Conservation (phyloP, 352 stramenopile species). For the Phytopythium cucurbitacearum region DNA sequence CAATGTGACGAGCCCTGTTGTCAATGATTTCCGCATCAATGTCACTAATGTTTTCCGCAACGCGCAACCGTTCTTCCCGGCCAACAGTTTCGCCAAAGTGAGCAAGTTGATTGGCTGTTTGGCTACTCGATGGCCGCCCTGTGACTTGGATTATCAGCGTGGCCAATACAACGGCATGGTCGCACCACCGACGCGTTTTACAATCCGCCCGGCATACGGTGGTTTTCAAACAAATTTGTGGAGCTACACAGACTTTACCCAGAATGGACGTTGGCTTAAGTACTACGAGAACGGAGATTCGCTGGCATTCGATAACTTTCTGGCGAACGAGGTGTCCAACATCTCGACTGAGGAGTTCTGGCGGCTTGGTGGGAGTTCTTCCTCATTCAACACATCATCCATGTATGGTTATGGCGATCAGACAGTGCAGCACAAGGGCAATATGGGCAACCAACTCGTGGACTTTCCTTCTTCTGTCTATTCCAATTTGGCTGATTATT, state of each 20-base stretch:
- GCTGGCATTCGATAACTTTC: slow-evolving; percentile 6
- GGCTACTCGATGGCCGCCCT: slow-evolving; percentile 7
- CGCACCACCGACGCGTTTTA: slow-evolving; percentile 1
- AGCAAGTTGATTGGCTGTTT: slow-evolving; percentile 27
- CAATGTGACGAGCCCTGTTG: not conserved
- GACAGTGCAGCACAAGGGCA: not conserved
- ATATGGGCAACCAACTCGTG: not conserved
- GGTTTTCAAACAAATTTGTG: slow-evolving; percentile 4
- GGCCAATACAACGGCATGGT: not conserved
- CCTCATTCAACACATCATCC: slow-evolving; percentile 4
- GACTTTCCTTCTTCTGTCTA: not conserved
- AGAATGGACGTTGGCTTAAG: not conserved
- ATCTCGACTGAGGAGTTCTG: slow-evolving; percentile 2
- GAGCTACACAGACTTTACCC: not conserved
- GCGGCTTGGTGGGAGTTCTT: slow-evolving; percentile 6
- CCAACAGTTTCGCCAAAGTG: slow-evolving; percentile 19
- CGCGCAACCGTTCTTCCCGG: slow-evolving; percentile 24
- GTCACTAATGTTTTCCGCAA: slow-evolving; percentile 11
- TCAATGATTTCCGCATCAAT: slow-evolving; percentile 1
- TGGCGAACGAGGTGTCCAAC: slow-evolving; percentile 7
- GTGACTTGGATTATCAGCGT: slow-evolving; percentile 15
- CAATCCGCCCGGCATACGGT: slow-evolving; percentile 6
- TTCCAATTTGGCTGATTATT: not conserved
- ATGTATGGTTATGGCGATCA: not conserved
- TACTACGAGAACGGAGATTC: slow-evolving; percentile 11